A percentile compares a stretch with the other conserved stretches of the same genome.
These are phyloP conservation scores for Avena sativa DNA, from an alignment of 176 grass and related monocot species.

Conservation along the genomic window DNA sequence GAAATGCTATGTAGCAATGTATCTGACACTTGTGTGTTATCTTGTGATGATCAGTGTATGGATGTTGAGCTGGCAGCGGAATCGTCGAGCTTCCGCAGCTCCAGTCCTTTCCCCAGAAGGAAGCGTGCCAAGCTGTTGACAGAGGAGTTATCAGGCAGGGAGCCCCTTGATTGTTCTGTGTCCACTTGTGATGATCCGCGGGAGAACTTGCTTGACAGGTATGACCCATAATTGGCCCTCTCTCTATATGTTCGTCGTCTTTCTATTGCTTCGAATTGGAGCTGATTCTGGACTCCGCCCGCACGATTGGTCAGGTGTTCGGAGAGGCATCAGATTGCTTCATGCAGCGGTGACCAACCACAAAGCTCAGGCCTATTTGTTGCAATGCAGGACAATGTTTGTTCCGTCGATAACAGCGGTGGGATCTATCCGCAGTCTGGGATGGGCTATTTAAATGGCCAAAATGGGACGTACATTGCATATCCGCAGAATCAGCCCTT, in stretches of 20 bases:
- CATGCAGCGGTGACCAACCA: slow-evolving; percentile 7
- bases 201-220: neutral
- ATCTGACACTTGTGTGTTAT: slow-evolving; percentile 18
- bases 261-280: neutral
- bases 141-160: neutral
- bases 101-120: neutral
- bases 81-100: neutral
- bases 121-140: slow-evolving; percentile 20
- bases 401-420: slow-evolving; percentile 29
- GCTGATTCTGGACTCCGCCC: neutral
- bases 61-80: neutral
- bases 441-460: neutral
- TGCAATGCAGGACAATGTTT: slow-evolving; percentile 51
- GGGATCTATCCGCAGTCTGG: slow-evolving; percentile 35
- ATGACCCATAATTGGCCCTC: neutral
- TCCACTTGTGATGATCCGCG: neutral
- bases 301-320: slow-evolving; percentile 26
- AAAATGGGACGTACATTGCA: slow-evolving; percentile 16
- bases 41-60: slow-evolving; percentile 19
- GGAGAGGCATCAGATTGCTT: slow-evolving; percentile 16
- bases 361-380: slow-evolving; percentile 40
- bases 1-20: neutral
- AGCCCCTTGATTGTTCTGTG: neutral
- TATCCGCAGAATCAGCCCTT: slow-evolving; percentile 40
- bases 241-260: neutral